phyloP scores from a whole-genome alignment of 2,329 filamentous ascomycete genomes.

The Beauveria asiatica region DNA sequence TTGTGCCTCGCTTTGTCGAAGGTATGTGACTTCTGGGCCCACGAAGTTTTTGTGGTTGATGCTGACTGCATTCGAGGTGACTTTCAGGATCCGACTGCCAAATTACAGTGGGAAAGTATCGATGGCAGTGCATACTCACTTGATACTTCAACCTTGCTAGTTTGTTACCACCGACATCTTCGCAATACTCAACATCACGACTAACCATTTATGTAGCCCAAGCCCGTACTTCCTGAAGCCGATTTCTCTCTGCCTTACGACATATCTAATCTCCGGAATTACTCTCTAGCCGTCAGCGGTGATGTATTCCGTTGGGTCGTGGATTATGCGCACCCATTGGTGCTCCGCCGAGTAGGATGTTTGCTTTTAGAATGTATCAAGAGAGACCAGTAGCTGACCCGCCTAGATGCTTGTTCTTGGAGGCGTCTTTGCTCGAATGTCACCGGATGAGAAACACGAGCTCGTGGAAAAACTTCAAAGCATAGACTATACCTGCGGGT shows the following conservation, averaged over 20 bases:
- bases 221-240: slow-evolving; percentile 57
- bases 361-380: neutral
- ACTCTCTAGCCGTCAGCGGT: slow-evolving; percentile 80
- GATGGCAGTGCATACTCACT: slow-evolving; percentile 73
- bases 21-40: slow-evolving; percentile 33
- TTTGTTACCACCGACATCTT: slow-evolving; percentile 25
- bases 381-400: neutral
- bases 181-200: neutral
- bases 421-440: slow-evolving; percentile 97
- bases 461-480: slow-evolving; percentile 94
- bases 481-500: slow-evolving; percentile 90
- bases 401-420: slow-evolving; percentile 76
- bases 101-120: slow-evolving; percentile 86
- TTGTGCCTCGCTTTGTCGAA: slow-evolving; percentile 79
- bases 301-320: slow-evolving; percentile 96
- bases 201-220: slow-evolving; percentile 44
- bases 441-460: slow-evolving; percentile 96
- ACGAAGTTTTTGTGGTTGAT: neutral
- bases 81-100: slow-evolving; percentile 62
- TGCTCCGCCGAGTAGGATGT: slow-evolving; percentile 56
- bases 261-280: slow-evolving; percentile 72
- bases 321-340: slow-evolving; percentile 75
- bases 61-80: slow-evolving; percentile 41
- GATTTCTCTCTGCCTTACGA: slow-evolving; percentile 84
- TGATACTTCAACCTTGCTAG: slow-evolving; percentile 67